These are phyloP conservation scores for Withania somnifera DNA, from an alignment of 305 asterid genomes.

Conservation along the genomic window DNA sequence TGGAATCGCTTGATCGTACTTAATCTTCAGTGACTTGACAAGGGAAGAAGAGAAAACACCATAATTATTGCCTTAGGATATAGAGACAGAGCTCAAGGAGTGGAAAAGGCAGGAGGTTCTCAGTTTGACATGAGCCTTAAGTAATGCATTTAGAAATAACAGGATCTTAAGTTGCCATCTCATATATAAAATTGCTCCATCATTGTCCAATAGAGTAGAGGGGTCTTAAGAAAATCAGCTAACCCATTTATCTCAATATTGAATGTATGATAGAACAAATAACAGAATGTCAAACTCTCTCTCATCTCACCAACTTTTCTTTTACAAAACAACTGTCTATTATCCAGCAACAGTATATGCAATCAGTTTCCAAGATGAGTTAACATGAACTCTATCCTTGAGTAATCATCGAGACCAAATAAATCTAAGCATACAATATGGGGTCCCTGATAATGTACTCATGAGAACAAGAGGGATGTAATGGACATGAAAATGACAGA, in stretches of 20 bases:
- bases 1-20: neutral
- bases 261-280: neutral
- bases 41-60: neutral
- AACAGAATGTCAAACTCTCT: neutral
- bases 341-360: neutral
- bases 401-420: neutral
- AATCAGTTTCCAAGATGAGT: neutral
- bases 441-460: neutral
- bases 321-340: neutral
- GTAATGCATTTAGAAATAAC: neutral
- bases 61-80: neutral
- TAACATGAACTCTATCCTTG: neutral
- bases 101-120: neutral
- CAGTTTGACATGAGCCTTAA: neutral
- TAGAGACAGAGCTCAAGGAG: neutral
- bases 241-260: neutral
- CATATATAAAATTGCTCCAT: neutral
- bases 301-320: neutral
- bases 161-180: neutral
- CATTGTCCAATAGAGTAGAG: neutral
- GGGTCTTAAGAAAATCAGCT: neutral
- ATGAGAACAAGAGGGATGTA: neutral
- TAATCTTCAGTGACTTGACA: neutral
- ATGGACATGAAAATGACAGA: neutral
- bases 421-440: neutral